Conservation (phyloP, 2,329 filamentous ascomycete genomes). For the Geosmithia morbida region DNA sequence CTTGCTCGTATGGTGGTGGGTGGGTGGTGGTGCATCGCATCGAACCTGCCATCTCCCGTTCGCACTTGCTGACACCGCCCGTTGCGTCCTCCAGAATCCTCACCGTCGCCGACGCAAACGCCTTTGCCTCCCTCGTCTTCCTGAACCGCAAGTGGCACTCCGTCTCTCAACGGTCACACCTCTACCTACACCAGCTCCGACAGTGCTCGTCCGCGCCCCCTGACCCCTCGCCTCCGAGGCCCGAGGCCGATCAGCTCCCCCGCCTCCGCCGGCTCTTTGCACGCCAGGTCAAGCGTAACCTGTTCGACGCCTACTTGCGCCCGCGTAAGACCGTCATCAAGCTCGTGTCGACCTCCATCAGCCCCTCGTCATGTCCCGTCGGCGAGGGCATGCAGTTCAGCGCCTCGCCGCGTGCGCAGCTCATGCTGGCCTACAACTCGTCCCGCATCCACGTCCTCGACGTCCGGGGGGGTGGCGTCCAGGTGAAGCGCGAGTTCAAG, state of each 20-base stretch:
- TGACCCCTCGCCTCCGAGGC: conserved; percentile 20
- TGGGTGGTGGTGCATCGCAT: too few relatives aligned
- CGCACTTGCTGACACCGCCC: conserved; percentile 5
- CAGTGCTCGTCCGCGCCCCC: conserved; percentile 48
- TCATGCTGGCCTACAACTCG: conserved; percentile 70
- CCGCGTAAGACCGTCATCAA: conserved; percentile 60
- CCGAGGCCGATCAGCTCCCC: conserved; percentile 34
- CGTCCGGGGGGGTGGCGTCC: conserved; percentile 31
- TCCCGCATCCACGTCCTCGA: conserved; percentile 72
- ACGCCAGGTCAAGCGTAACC: conserved; percentile 57
- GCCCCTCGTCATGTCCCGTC: conserved; percentile 68
- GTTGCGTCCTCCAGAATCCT: conserved; percentile 39
- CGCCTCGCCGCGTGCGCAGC: conserved; percentile 60
- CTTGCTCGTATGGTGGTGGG: too few relatives aligned
- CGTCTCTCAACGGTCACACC: conserved; percentile 46
- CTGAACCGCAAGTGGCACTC: conserved; percentile 52
- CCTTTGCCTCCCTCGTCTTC: conserved; percentile 51
- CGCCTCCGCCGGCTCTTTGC: conserved; percentile 51
- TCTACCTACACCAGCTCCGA: conserved; percentile 49
- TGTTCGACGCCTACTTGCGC: conserved; percentile 62
- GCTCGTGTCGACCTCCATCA: conserved; percentile 70
- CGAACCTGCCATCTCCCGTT: background rate
- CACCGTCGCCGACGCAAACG: conserved; percentile 41
- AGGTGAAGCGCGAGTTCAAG: conserved; percentile 65
- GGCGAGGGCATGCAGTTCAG: conserved; percentile 79